Evolutionary conservation across 495 filamentous ascomycete species (phyloP).

Genomic region (Extremus antarcticus): DNA sequence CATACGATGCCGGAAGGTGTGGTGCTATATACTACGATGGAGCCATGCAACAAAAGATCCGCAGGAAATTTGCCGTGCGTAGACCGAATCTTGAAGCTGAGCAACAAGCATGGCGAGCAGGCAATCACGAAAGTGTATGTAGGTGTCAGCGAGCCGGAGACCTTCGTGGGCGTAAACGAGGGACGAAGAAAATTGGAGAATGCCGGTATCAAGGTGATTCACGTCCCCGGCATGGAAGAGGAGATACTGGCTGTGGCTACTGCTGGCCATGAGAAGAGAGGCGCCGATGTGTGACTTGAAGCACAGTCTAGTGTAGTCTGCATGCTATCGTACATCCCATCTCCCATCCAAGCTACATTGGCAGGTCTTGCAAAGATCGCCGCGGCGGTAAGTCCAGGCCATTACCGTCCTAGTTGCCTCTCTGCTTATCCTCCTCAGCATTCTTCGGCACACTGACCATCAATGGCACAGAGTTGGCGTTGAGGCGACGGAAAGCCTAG

Average conservation of each 20-base stretch:
- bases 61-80: slow-evolving; percentile 77
- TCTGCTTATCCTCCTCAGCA: slow-evolving; percentile 39
- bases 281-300: too few species aligned
- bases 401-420: slow-evolving; percentile 16
- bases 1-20: slow-evolving; percentile 45
- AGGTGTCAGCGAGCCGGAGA: slow-evolving; percentile 79
- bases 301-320: too few species aligned
- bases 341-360: not conserved
- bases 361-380: not conserved
- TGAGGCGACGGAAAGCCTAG: slow-evolving; percentile 46
- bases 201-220: slow-evolving; percentile 62
- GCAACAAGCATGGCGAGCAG: slow-evolving; percentile 21
- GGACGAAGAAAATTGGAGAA: slow-evolving; percentile 58
- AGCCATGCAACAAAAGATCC: slow-evolving; percentile 74
- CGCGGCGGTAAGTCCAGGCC: too few species aligned
- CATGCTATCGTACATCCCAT: not conserved
- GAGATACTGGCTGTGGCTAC: slow-evolving; percentile 73
- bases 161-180: slow-evolving; percentile 71
- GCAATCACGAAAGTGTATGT: slow-evolving; percentile 72
- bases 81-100: slow-evolving; percentile 60
- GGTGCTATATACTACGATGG: slow-evolving; percentile 84
- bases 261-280: slow-evolving; percentile 64
- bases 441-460: slow-evolving; percentile 48
- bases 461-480: slow-evolving; percentile 43
- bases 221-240: slow-evolving; percentile 64